Percentiles rank a stretch among this genome's conserved stretches.
phyloP scores from a whole-genome alignment of 2,329 filamentous ascomycete species.

The Diplodia scrobiculata region DNA sequence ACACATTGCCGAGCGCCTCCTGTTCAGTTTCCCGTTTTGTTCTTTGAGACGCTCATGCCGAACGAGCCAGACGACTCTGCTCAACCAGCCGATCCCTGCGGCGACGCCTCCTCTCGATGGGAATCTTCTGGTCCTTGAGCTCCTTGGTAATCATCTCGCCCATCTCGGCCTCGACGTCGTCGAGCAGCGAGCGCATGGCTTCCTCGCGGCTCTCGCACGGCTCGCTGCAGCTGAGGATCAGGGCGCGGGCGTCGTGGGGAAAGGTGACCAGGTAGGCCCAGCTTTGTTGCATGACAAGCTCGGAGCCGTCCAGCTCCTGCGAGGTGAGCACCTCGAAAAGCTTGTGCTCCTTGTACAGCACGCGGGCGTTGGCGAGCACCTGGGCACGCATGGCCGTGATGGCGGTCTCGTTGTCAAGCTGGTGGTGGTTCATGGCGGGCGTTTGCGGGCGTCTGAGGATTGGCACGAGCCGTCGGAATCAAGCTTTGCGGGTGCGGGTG shows the following conservation, averaged over 20 bases:
- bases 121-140: constrained; percentile 29
- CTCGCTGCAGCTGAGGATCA: constrained; percentile 29
- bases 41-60: not conserved
- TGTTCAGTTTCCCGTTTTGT: constrained; percentile 21
- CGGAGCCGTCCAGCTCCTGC: constrained; percentile 28
- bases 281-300: constrained; percentile 28
- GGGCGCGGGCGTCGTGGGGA: constrained; percentile 10
- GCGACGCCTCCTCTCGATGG: constrained; percentile 26
- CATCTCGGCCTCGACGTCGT: constrained; percentile 28
- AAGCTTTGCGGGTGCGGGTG: constrained; percentile 1
- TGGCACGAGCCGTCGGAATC: not conserved
- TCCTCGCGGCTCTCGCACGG: constrained; percentile 25
- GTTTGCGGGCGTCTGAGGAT: not conserved
- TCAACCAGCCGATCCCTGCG: constrained; percentile 26
- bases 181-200: constrained; percentile 29
- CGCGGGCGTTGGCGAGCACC: constrained; percentile 27
- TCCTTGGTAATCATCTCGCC: constrained; percentile 29
- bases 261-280: constrained; percentile 28
- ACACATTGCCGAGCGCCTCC: constrained; percentile 1
- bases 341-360: constrained; percentile 28
- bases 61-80: constrained; percentile 27
- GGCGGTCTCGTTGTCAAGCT: constrained; percentile 6
- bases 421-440: constrained; percentile 7
- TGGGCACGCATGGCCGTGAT: constrained; percentile 18
- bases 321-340: constrained; percentile 28